Evolutionary conservation across 202 grass and related monocot species (phyloP), one percentile per base, ranked within the genome.

Genomic region (Cymbopogon flexuosus): DNA sequence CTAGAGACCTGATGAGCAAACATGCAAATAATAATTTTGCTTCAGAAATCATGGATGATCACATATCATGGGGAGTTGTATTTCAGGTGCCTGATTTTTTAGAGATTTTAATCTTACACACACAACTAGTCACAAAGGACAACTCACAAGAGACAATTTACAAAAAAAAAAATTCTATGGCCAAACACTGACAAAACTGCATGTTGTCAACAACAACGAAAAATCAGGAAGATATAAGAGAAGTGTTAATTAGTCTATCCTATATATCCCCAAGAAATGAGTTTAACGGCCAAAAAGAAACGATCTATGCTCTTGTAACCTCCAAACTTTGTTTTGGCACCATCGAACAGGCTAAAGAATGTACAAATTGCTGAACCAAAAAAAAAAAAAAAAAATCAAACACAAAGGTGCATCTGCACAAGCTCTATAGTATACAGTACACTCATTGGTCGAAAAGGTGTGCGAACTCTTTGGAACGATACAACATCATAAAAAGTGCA

Each of bases 1-100:
- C 85, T 84, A 27, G 82, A 91, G 8, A 91, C 73, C 89, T 91
- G 51, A 62, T 85, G 40, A 82, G 5, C 23, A 78, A 52, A 3
- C 21, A 29, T 39, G 54, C 45, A 81, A 39, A 18, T 5, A 45
- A 47, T 19, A 65, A 0, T 2, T 43, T 54, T 63, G 42, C 34
- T 34, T 83, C 43, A 87, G 57, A n/a, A 72, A 77, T 29, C 72
- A 43, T 16, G 57, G n/a, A 60, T 10, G 51, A 27, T 29, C 10
- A 59, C 19, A 72, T 76, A 58, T 47, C 41, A 41, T 41, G 39
- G 1, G 39, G 39, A 40, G 36, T 37, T 40, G 37, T 40, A 40
- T 40, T 37, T 37, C 37, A 40, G 8, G 37, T 9, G 37, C 37
- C 37, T 40, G 37, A 7, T 9, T 40, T 40, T 40, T 40, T 40